Evolutionary conservation across 106 monocot genomes (phyloP), one percentile per base, ranked within the genome.

Genomic region (Phalaenopsis equestris): DNA sequence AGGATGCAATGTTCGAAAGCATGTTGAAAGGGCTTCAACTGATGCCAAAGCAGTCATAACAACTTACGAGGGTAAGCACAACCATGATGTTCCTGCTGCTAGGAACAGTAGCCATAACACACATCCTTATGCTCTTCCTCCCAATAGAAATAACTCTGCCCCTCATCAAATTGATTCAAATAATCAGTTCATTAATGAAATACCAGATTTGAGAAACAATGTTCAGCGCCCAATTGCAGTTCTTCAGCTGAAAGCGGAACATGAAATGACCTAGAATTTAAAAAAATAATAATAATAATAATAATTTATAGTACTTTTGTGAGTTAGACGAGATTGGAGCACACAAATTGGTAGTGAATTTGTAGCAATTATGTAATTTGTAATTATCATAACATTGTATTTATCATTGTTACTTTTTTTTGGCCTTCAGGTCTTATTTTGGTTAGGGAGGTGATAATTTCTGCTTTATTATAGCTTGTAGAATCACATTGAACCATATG

Each of bases 21-120:
- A 89, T 23, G 85, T 96, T 36, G 93, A 96, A 81, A 86, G 96
- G 79, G 87, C 91, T 79, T 87, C 93, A 52, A 88, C 82, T 0
- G 90, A 93, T 39, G 78, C 87, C 9, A 90, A 83, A 78, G 83
- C 88, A 38, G 96, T 93, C 70, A 85, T 95, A 79, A 95, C 95
- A 68, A 93, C 95, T 2, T 95, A 95, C 43, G 91, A 93, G 56
- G 95, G 93, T 46, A 93, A 91, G 36, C 95, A 96, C 81, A 93
- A 85, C 77, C 95, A 96, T 67, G 88, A 93, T 72, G 79, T 89
- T 15, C 91, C 91, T 30, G 81, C 84, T 47, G 84, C 88, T 48
- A 82, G 89, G 65, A 90, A 85, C 80, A 88, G 84, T 75, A 83
- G 83, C 83, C 85, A 84, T 77, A 85, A 73, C 84, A 68, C 82